Conservation (phyloP, 495 filamentous ascomycete genomes). For the Penicillium odoratum region DNA sequence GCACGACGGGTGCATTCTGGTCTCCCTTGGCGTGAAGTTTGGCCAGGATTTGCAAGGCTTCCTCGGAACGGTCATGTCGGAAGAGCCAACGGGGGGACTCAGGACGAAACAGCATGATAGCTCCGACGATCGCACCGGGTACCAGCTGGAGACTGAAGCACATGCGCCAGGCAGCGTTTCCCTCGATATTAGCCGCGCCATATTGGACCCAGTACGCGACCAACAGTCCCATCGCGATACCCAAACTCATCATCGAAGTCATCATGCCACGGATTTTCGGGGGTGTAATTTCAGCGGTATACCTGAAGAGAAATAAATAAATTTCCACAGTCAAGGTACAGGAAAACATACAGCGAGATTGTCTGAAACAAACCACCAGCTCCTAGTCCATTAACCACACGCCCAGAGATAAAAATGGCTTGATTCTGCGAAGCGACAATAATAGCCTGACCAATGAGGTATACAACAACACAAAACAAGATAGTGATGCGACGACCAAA, state of each 20-base stretch:
- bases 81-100: not conserved
- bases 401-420: constrained; percentile 1
- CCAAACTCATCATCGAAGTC: constrained; percentile 5
- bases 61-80: constrained; percentile 1
- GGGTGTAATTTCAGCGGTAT: constrained; percentile 3
- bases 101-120: not conserved
- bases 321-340: not conserved
- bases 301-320: not conserved
- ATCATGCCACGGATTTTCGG: constrained; percentile 2
- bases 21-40: not conserved
- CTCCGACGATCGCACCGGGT: not conserved
- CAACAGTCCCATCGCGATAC: constrained; percentile 2
- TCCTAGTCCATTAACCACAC: not conserved
- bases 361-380: constrained; percentile 4
- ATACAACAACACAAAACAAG: constrained; percentile 1
- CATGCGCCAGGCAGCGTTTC: constrained; percentile 4
- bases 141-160: not conserved
- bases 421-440: constrained; percentile 4
- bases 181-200: not conserved
- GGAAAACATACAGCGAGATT: not conserved
- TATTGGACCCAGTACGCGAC: constrained; percentile 3
- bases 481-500: constrained; percentile 4
- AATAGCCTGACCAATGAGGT: constrained; percentile 2
- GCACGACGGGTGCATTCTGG: constrained; percentile 1
- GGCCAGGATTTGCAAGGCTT: not conserved